phyloP scores from a whole-genome alignment of 768 basidiomycete species.

The Podaxis carcinomalis region DNA sequence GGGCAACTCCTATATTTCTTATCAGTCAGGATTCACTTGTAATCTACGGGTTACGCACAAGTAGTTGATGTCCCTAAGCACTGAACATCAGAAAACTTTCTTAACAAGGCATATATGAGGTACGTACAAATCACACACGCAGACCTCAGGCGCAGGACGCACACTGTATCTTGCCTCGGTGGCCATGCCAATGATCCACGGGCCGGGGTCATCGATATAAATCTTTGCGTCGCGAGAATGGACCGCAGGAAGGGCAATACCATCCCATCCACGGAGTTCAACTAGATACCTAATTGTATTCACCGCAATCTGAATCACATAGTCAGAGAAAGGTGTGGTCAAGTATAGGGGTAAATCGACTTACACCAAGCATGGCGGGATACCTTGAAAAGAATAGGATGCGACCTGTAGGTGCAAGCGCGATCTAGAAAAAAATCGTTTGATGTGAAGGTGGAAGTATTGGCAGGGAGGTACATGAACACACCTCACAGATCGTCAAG shows the following conservation, averaged over 20 bases:
- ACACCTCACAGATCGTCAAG: constrained; percentile 85
- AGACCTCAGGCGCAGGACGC: constrained; percentile 74
- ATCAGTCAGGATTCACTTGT: constrained; percentile 7
- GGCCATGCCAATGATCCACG: constrained; percentile 91
- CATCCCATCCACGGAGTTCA: constrained; percentile 90
- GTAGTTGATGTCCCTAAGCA: constrained; percentile 71
- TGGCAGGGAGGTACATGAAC: constrained; percentile 1
- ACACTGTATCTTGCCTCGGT: constrained; percentile 82
- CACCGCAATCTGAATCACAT: constrained; percentile 67
- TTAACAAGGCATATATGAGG: background rate
- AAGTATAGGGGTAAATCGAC: constrained; percentile 15
- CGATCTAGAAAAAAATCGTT: constrained; percentile 54
- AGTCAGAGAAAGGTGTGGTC: background rate
- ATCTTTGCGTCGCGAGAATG: constrained; percentile 90
- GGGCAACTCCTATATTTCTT: constrained; percentile 57
- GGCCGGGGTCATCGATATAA: constrained; percentile 93
- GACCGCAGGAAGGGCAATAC: constrained; percentile 76
- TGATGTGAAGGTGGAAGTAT: background rate
- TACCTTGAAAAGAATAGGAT: constrained; percentile 86
- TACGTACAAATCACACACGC: constrained; percentile 80
- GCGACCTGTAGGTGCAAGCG: constrained; percentile 81
- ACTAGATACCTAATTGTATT: constrained; percentile 87
- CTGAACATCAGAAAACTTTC: background rate
- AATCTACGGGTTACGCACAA: constrained; percentile 39
- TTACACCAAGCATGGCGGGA: constrained; percentile 85